phyloP scores from a whole-genome alignment of 805 yeast genomes.

The Saturnispora galanensis region DNA sequence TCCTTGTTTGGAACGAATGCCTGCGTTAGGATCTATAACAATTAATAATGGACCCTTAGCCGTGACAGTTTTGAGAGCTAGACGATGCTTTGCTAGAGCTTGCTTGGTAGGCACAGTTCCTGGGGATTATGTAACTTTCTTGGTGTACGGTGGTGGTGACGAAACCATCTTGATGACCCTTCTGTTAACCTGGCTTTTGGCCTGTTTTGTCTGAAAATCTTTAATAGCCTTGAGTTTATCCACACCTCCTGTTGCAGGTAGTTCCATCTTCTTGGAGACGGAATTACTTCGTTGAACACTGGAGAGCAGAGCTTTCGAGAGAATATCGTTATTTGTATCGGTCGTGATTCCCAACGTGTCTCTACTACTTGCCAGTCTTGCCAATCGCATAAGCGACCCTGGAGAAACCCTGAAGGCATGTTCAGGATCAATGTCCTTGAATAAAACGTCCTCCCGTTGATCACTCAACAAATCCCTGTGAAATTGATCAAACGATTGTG shows the following conservation, averaged over 20 bases:
- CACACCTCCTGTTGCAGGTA: neutral
- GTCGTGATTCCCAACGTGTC: constrained; percentile 50
- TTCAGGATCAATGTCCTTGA: constrained; percentile 45
- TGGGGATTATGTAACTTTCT: neutral
- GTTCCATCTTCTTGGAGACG: constrained; percentile 1
- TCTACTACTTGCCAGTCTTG: constrained; percentile 62
- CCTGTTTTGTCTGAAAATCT: constrained; percentile 3
- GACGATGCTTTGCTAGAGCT: too few species aligned
- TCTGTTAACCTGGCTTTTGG: constrained; percentile 2
- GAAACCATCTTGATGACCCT: constrained; percentile 6
- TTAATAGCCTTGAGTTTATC: constrained; percentile 1
- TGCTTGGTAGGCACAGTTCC: too few species aligned
- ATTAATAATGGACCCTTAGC: too few species aligned
- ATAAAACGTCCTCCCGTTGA: constrained; percentile 27
- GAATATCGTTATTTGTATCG: constrained; percentile 4
- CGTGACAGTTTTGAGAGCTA: too few species aligned
- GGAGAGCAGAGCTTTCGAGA: neutral
- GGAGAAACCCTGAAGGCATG: constrained; percentile 50
- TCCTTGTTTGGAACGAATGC: too few species aligned
- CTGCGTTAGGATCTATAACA: too few species aligned
- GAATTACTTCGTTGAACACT: neutral
- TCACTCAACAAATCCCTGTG: constrained; percentile 27
- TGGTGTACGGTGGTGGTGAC: constrained; percentile 2
- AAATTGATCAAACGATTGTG: constrained; percentile 28
- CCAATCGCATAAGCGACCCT: constrained; percentile 55